Percentiles rank a stretch among this genome's conserved stretches.
Evolutionary conservation across 805 yeast genomes (phyloP).

Genomic region (Metschnikowia picachoensis): DNA sequence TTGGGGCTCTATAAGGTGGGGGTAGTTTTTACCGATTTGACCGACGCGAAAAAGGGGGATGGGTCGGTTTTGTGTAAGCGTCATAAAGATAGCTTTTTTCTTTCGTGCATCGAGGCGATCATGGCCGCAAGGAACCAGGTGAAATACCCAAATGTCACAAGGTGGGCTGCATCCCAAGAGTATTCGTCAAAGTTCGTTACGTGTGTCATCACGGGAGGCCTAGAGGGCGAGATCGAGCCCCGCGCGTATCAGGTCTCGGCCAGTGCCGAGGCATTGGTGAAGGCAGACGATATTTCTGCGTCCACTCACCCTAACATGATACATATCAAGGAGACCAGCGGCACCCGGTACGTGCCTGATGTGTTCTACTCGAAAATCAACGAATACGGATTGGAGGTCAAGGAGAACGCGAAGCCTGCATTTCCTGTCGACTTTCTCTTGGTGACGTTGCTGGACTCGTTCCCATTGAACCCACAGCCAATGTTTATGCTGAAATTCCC

Average conservation of each 20-base stretch:
- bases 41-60: constrained; percentile 81
- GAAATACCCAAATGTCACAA: constrained; percentile 56
- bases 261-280: constrained; percentile 81
- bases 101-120: constrained; percentile 80
- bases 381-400: constrained; percentile 87
- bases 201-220: constrained; percentile 89
- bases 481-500: constrained; percentile 57
- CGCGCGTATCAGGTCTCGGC: constrained; percentile 85
- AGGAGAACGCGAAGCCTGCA: constrained; percentile 48
- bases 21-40: constrained; percentile 80
- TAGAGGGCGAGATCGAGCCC: constrained; percentile 83
- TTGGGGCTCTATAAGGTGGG: constrained; percentile 77
- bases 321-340: constrained; percentile 70
- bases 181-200: constrained; percentile 92
- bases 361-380: constrained; percentile 79
- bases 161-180: constrained; percentile 56
- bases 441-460: constrained; percentile 89
- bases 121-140: constrained; percentile 81
- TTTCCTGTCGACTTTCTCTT: constrained; percentile 44
- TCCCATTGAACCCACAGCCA: constrained; percentile 63
- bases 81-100: constrained; percentile 85
- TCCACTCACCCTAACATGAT: constrained; percentile 89
- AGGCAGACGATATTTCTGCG: constrained; percentile 80
- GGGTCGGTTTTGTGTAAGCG: constrained; percentile 91
- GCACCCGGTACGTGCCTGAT: constrained; percentile 87